phyloP scores from a whole-genome alignment of 192 early-diverging fungal genomes.

The Rhizophagus prolifer region DNA sequence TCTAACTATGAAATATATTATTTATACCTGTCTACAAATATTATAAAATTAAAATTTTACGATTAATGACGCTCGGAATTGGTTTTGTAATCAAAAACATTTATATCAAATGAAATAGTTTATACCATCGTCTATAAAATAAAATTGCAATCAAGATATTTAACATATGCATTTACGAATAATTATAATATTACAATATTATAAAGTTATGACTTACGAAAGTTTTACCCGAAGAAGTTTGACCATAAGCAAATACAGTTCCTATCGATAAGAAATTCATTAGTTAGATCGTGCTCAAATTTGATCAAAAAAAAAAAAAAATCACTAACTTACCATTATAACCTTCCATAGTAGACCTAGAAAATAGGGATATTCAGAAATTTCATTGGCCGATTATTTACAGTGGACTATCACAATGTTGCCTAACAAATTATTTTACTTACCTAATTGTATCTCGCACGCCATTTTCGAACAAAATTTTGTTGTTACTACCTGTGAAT shows the following conservation, averaged over 20 bases:
- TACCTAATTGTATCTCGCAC: conserved; percentile 46
- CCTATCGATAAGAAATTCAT: conserved; percentile 41
- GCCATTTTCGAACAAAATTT: conserved; percentile 39
- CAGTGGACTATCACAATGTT: not conserved
- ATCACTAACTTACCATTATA: conserved; percentile 72
- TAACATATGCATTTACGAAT: not conserved
- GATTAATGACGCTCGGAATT: not conserved
- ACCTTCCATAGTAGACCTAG: conserved; percentile 71
- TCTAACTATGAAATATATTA: not conserved
- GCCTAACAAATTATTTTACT: not conserved
- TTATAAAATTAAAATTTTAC: not conserved
- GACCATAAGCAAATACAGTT: conserved; percentile 98
- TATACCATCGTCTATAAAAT: conserved; percentile 49
- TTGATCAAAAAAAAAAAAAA: not conserved
- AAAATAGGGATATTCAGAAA: not conserved
- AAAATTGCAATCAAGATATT: not conserved
- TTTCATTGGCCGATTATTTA: not conserved
- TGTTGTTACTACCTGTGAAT: conserved; percentile 44
- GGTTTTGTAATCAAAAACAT: conserved; percentile 37
- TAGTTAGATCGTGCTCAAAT: not conserved
- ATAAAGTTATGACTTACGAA: conserved; percentile 45
- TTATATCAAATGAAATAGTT: not conserved
- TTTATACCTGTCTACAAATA: not conserved
- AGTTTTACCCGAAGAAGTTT: conserved; percentile 96
- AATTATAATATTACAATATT: not conserved